Evolutionary conservation across 2,329 filamentous ascomycete genomes (phyloP).

Genomic region (Ceratocystis cacaofunesta): DNA sequence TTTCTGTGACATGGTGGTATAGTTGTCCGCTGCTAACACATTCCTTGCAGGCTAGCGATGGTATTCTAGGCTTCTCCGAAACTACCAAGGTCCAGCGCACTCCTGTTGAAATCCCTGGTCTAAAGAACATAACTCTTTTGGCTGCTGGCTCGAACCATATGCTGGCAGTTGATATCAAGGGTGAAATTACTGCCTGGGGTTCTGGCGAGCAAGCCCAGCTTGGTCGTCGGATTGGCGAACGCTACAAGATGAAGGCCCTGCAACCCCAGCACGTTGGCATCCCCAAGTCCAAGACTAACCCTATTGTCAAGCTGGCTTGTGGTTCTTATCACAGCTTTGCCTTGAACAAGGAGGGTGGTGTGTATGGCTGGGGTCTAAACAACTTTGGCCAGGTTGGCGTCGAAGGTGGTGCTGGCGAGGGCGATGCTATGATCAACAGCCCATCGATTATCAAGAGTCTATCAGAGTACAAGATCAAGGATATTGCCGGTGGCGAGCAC

Average conservation of each 20-base stretch:
- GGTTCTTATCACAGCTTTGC: constrained; percentile 77
- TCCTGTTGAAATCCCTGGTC: constrained; percentile 41
- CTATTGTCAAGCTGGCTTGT: constrained; percentile 37
- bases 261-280: constrained; percentile 43
- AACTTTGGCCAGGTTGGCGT: constrained; percentile 70
- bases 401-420: constrained; percentile 40
- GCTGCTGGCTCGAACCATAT: constrained; percentile 57
- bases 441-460: constrained; percentile 51
- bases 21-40: background rate
- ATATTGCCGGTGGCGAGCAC: constrained; percentile 47
- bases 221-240: constrained; percentile 42
- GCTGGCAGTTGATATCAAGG: constrained; percentile 49
- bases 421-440: constrained; percentile 37
- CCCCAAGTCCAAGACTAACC: constrained; percentile 36
- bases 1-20: background rate
- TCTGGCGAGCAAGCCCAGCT: constrained; percentile 53
- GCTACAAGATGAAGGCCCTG: constrained; percentile 48
- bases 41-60: constrained; percentile 34
- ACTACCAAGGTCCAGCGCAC: constrained; percentile 35
- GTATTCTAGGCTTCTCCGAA: constrained; percentile 49
- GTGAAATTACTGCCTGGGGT: constrained; percentile 56
- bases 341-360: constrained; percentile 51
- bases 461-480: constrained; percentile 52
- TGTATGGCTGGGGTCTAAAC: constrained; percentile 77
- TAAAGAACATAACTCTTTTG: constrained; percentile 51